phyloP scores from a whole-genome alignment of 257 asterid species.

The Datura wrightii region DNA sequence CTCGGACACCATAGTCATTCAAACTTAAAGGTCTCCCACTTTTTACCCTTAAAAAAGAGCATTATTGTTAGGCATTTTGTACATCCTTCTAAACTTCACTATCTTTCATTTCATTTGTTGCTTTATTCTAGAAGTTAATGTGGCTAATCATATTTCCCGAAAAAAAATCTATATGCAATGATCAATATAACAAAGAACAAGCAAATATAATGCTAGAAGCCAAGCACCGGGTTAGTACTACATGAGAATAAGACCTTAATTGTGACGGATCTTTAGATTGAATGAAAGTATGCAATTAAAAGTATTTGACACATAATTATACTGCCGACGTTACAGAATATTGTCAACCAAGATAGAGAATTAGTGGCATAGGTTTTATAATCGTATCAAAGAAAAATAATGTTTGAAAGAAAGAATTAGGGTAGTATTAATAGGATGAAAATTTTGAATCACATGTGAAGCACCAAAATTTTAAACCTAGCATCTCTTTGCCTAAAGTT shows the following conservation, averaged over 20 bases:
- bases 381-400: background rate
- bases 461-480: background rate
- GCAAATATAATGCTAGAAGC: background rate
- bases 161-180: background rate
- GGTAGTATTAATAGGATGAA: background rate
- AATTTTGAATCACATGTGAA: background rate
- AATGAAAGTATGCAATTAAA: background rate
- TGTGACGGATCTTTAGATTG: background rate
- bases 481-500: constrained; percentile 15
- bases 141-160: background rate
- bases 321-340: background rate
- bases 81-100: constrained; percentile 12
- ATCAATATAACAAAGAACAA: background rate
- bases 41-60: constrained; percentile 2
- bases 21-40: background rate
- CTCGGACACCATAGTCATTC: background rate
- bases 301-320: background rate
- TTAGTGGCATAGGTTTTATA: background rate
- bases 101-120: background rate
- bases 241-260: background rate
- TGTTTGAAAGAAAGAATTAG: background rate
- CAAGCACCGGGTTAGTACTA: background rate
- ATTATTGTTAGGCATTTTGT: background rate
- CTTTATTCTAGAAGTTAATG: background rate
- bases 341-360: background rate